These are phyloP conservation scores for Phanerodontia chrysosporium DNA, from an alignment of 768 basidiomycete species.

Conservation along the genomic window DNA sequence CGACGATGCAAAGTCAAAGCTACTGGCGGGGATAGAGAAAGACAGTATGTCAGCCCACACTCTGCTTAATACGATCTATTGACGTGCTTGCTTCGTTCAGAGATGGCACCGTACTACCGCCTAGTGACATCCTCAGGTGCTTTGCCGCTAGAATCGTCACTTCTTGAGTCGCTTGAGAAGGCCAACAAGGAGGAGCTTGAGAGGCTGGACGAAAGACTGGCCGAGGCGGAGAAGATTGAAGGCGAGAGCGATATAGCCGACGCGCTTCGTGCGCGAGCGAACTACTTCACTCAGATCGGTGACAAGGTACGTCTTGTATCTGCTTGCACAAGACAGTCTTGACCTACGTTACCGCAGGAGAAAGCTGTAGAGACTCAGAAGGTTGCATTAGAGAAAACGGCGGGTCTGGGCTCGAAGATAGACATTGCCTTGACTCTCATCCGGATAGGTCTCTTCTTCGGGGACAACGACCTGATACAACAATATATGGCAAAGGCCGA, in stretches of 20 bases:
- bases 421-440: constrained; percentile 88
- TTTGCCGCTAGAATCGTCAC: constrained; percentile 44
- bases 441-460: constrained; percentile 88
- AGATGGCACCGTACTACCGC: constrained; percentile 86
- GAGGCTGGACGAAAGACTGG: constrained; percentile 70
- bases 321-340: not conserved
- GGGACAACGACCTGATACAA: constrained; percentile 68
- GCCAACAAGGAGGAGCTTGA: constrained; percentile 71
- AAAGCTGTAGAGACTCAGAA: constrained; percentile 77
- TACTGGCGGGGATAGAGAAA: constrained; percentile 71
- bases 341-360: constrained; percentile 47
- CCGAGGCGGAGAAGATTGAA: constrained; percentile 84
- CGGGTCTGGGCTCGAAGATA: constrained; percentile 89
- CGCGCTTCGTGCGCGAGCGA: constrained; percentile 77
- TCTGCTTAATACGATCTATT: not conserved
- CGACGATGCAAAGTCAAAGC: constrained; percentile 54
- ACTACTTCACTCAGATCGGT: constrained; percentile 84
- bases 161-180: constrained; percentile 59
- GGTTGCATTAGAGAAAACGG: constrained; percentile 84
- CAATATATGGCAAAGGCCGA: constrained; percentile 75
- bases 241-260: constrained; percentile 94
- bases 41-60: constrained; percentile 55
- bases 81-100: constrained; percentile 32
- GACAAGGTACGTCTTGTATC: constrained; percentile 49
- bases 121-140: constrained; percentile 48